Base-by-base conservation (phyloP, 2,329 filamentous ascomycete genomes). In the Diaporthe nobilis region DNA sequence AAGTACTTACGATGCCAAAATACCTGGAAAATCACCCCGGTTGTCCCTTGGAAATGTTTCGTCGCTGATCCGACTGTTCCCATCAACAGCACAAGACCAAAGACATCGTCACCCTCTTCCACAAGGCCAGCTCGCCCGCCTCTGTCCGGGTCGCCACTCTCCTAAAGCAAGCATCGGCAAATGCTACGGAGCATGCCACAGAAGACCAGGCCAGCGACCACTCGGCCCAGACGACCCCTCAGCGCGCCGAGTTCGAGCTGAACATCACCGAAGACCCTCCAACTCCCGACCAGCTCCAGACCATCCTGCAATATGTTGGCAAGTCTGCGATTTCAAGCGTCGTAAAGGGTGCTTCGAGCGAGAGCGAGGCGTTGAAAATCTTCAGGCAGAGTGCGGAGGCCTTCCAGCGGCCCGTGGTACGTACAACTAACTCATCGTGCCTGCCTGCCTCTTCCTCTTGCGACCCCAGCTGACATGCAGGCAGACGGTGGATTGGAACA, bases 91-190 rank as follows among this genome's bases (percentile, higher is more conserved):
- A 89, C 86, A 96, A 95, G 89, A 90, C 93, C 79, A 90, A 94
- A 85, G 96, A 98, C 88, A 94, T 98, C 79, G 92, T 98, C 83
- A 98, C 96, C 77, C 93, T 99, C 88, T 99, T 98, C 89, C 96
- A 98, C 90, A 94, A 94, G 85, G 91, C 96, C 75, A 90, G 89
- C 80, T 90, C 91, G 72, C 90, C 93, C 31, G 89, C 93, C 78
- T 98, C 96, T 4, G 88, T 91, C 70, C 92, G 93, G 76, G 93
- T 94, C 44, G 91, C 93, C 77, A 93, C 91, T 57, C 86, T 98
- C 72, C 91, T 98, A 77, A 97, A 97, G 87, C 92, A 96, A 85
- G 90, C 92, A 44, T 94, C 94, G 37, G 92, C 93, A 65, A 91
- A 91, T 65, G 92, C 94, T 17, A 84, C 90, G 44, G 88, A 92